Conservation (phyloP, 2,329 filamentous ascomycete genomes). For the Neonectria punicea region DNA sequence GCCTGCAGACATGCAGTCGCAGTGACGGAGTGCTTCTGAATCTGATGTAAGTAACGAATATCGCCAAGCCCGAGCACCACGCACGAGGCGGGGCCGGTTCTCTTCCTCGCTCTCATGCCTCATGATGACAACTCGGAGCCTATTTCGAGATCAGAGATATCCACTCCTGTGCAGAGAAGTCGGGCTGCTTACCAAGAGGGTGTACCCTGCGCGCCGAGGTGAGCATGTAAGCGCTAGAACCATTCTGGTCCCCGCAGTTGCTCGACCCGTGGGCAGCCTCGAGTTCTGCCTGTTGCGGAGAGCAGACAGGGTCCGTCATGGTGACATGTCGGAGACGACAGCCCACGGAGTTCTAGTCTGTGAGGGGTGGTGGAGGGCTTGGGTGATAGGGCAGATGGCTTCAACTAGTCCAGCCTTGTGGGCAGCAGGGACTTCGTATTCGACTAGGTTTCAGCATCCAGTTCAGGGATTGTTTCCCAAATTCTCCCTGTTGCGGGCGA, state of each 20-base stretch:
- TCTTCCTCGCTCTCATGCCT: neutral
- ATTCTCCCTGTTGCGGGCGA: neutral
- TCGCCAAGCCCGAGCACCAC: neutral
- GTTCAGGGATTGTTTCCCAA: neutral
- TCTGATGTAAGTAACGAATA: neutral
- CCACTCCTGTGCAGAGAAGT: slow-evolving; percentile 21
- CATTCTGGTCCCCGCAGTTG: slow-evolving; percentile 2
- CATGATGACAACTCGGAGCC: neutral
- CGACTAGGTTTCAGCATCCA: neutral
- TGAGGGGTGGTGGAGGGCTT: neutral
- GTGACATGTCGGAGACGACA: neutral
- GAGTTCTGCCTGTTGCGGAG: slow-evolving; percentile 1
- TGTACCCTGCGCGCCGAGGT: neutral
- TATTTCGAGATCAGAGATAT: slow-evolving; percentile 16
- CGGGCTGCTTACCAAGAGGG: slow-evolving; percentile 21
- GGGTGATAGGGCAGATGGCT: neutral
- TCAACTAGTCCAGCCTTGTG: neutral
- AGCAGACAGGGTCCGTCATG: neutral
- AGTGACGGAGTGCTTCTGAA: slow-evolving; percentile 7
- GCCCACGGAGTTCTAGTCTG: neutral
- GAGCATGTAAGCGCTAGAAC: slow-evolving; percentile 29
- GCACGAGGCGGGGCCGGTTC: neutral
- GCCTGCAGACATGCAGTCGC: neutral
- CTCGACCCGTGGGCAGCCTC: neutral
- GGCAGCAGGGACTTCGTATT: neutral